Evolutionary conservation across 2,329 filamentous ascomycete species (phyloP).

Genomic region (Fusarium neocosmosporiellum): DNA sequence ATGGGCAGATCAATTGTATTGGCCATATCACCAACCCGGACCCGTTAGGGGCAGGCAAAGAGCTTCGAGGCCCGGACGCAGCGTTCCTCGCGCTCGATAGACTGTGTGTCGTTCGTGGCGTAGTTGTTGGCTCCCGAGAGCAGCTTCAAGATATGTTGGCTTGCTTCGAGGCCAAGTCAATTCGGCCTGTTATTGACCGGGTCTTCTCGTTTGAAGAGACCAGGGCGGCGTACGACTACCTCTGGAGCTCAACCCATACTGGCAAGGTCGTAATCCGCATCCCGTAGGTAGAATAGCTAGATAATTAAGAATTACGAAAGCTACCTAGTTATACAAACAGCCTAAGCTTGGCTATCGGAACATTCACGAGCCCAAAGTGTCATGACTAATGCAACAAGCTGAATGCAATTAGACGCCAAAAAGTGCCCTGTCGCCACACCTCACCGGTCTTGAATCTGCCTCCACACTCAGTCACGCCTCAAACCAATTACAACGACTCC

Average conservation of each 20-base stretch:
- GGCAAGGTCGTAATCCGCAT: conserved; percentile 21
- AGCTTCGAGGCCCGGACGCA: conserved; percentile 13
- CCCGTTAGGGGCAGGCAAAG: conserved; percentile 13
- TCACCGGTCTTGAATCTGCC: background rate
- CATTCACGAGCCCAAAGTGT: background rate
- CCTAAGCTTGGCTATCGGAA: background rate
- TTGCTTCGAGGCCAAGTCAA: conserved; percentile 19
- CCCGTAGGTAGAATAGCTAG: background rate
- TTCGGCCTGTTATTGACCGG: conserved; percentile 15
- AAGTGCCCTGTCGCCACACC: background rate
- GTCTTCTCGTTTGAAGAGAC: conserved; percentile 10
- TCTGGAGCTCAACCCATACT: conserved; percentile 22
- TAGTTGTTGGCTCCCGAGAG: conserved; percentile 27
- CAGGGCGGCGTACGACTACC: conserved; percentile 14
- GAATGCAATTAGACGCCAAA: background rate
- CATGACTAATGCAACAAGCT: background rate
- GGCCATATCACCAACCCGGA: conserved; percentile 20
- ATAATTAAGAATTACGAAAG: background rate
- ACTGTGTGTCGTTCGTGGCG: conserved; percentile 18
- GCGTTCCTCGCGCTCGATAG: conserved; percentile 21
- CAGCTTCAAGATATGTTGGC: conserved; percentile 26
- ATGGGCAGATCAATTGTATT: conserved; percentile 9
- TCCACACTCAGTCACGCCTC: background rate
- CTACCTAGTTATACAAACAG: background rate
- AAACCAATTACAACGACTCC: background rate